Conservation (phyloP, 495 filamentous ascomycete genomes). For the Tetracladium marchalianum region DNA sequence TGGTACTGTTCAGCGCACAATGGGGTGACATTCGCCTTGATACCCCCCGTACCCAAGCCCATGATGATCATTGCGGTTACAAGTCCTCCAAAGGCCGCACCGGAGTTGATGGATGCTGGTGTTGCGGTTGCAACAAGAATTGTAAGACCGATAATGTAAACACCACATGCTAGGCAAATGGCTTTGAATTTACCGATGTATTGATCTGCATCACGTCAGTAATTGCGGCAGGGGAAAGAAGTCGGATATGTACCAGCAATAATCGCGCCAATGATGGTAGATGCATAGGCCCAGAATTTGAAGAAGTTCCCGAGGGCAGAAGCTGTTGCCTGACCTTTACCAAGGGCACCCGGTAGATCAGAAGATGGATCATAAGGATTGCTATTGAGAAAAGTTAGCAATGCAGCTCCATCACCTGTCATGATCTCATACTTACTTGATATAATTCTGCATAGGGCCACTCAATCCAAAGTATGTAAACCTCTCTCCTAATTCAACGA, state of each 20-base stretch:
- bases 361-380: background rate
- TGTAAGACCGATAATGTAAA: conserved; percentile 31
- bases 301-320: conserved; percentile 4
- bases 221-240: too few relatives aligned
- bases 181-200: conserved; percentile 62
- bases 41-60: conserved; percentile 51
- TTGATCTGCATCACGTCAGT: conserved; percentile 29
- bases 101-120: conserved; percentile 24
- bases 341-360: conserved; percentile 1
- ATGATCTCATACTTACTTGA: too few relatives aligned
- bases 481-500: background rate
- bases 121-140: conserved; percentile 30
- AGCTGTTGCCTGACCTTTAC: background rate
- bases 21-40: conserved; percentile 56
- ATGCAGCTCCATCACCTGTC: too few relatives aligned
- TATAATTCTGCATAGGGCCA: background rate
- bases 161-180: conserved; percentile 45
- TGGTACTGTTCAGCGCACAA: conserved; percentile 59
- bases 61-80: conserved; percentile 34
- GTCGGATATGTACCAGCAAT: conserved; percentile 25
- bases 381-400: too few relatives aligned
- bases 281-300: background rate
- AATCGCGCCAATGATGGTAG: conserved; percentile 33
- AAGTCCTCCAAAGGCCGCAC: conserved; percentile 27
- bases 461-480: background rate